A percentile compares a stretch with the other conserved stretches of the same genome.
Evolutionary conservation across 305 asterid genomes (phyloP).

Genomic region (Fraxinus angustifolia): DNA sequence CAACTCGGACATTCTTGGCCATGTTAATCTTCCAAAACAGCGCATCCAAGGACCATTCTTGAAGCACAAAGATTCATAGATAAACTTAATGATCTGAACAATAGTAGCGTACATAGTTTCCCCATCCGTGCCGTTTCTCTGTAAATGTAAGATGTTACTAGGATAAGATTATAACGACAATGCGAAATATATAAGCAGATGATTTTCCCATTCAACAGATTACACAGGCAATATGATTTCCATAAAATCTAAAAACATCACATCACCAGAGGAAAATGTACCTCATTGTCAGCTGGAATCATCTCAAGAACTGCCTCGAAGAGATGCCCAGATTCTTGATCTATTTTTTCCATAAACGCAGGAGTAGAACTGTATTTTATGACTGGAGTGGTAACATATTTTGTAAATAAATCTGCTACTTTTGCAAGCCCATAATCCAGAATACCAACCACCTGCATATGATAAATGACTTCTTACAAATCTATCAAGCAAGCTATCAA

Average conservation of each 20-base stretch:
- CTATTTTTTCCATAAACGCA: constrained; percentile 39
- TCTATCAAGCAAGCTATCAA: constrained; percentile 7
- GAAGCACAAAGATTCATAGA: constrained; percentile 59
- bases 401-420: constrained; percentile 69
- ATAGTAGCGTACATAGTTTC: constrained; percentile 63
- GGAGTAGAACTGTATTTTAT: constrained; percentile 45
- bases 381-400: constrained; percentile 52
- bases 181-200: neutral
- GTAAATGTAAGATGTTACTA: constrained; percentile 28
- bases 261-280: constrained; percentile 24
- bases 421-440: constrained; percentile 78
- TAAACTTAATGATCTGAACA: constrained; percentile 47
- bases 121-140: constrained; percentile 57
- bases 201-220: neutral
- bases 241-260: neutral
- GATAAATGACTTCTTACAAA: constrained; percentile 22
- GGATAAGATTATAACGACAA: constrained; percentile 9
- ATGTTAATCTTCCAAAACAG: constrained; percentile 79
- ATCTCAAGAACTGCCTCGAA: constrained; percentile 54
- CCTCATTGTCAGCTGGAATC: constrained; percentile 52
- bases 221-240: neutral
- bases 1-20: constrained; percentile 90
- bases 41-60: constrained; percentile 65
- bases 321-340: constrained; percentile 32
- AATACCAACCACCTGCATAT: constrained; percentile 60